phyloP scores from a whole-genome alignment of 192 early-diverging fungal species.

The Nowakowskiella sp. region DNA sequence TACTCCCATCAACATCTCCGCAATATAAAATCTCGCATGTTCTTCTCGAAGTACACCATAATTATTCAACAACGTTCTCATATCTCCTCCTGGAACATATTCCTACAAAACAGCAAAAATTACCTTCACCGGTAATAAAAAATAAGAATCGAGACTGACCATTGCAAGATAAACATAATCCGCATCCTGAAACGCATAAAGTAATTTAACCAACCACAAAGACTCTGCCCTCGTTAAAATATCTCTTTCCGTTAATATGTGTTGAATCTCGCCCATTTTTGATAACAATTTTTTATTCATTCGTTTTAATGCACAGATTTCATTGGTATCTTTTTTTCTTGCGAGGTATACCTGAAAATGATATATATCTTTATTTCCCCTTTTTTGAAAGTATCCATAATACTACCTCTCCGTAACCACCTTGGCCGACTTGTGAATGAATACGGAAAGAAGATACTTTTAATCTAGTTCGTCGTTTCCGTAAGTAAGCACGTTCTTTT shows the following conservation, averaged over 20 bases:
- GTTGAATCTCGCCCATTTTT: constrained; percentile 56
- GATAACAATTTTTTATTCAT: constrained; percentile 64
- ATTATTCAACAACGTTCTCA: constrained; percentile 68
- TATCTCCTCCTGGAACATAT: constrained; percentile 62
- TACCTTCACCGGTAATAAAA: background rate
- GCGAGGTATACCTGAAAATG: constrained; percentile 56
- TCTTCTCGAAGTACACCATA: constrained; percentile 64
- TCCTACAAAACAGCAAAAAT: constrained; percentile 20
- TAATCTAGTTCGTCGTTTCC: constrained; percentile 60
- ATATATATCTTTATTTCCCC: background rate
- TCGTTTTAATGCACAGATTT: constrained; percentile 67
- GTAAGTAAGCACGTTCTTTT: constrained; percentile 51
- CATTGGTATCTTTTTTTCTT: constrained; percentile 58
- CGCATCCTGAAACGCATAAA: constrained; percentile 81
- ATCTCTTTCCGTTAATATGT: constrained; percentile 69
- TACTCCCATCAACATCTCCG: constrained; percentile 78
- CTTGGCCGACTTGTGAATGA: constrained; percentile 67
- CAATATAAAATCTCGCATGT: constrained; percentile 77
- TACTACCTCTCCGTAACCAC: constrained; percentile 63
- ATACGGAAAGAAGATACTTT: constrained; percentile 60
- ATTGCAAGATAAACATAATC: constrained; percentile 67
- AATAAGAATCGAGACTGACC: constrained; percentile 35
- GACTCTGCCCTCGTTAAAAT: constrained; percentile 59
- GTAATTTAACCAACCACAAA: constrained; percentile 83
- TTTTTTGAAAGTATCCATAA: background rate